phyloP scores from a whole-genome alignment of 2,329 filamentous ascomycete species.

The Trichophyton verrucosum region DNA sequence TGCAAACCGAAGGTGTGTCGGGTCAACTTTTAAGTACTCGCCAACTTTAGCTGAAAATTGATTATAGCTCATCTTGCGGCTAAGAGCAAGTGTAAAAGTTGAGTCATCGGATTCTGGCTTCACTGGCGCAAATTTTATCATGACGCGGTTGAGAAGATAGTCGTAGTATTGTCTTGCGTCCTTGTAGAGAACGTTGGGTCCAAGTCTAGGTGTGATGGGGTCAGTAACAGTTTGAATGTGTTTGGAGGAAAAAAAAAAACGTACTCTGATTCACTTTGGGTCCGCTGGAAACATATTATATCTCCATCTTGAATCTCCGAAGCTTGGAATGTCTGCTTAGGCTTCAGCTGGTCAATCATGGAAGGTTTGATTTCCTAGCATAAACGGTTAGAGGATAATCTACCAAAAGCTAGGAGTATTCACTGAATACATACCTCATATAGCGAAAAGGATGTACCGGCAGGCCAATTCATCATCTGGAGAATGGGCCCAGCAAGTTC shows the following conservation, averaged over 20 bases:
- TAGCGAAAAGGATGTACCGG: conserved; percentile 58
- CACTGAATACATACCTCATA: conserved; percentile 51
- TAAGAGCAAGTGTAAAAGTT: conserved; percentile 66
- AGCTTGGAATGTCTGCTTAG: conserved; percentile 74
- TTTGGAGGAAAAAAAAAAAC: conserved; percentile 1
- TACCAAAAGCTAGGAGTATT: not conserved
- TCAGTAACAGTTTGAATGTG: not conserved
- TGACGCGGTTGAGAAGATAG: conserved; percentile 73
- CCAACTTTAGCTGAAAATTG: conserved; percentile 73
- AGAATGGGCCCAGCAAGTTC: conserved; percentile 69
- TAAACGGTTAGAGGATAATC: conserved; percentile 13
- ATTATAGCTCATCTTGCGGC: conserved; percentile 82
- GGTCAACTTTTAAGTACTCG: conserved; percentile 60
- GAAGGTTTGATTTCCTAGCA: conserved; percentile 79
- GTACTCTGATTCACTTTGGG: conserved; percentile 34
- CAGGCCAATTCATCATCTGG: conserved; percentile 74
- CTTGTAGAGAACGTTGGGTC: conserved; percentile 37
- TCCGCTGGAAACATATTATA: conserved; percentile 83
- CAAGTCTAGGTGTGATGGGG: conserved; percentile 16
- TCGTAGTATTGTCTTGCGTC: conserved; percentile 87
- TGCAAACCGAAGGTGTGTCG: conserved; percentile 83
- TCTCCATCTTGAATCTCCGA: conserved; percentile 96
- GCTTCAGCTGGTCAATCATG: conserved; percentile 92
- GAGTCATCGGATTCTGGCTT: conserved; percentile 40
- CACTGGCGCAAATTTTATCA: conserved; percentile 63